phyloP scores from a whole-genome alignment of 768 basidiomycete genomes.

The Saitozyma podzolica region DNA sequence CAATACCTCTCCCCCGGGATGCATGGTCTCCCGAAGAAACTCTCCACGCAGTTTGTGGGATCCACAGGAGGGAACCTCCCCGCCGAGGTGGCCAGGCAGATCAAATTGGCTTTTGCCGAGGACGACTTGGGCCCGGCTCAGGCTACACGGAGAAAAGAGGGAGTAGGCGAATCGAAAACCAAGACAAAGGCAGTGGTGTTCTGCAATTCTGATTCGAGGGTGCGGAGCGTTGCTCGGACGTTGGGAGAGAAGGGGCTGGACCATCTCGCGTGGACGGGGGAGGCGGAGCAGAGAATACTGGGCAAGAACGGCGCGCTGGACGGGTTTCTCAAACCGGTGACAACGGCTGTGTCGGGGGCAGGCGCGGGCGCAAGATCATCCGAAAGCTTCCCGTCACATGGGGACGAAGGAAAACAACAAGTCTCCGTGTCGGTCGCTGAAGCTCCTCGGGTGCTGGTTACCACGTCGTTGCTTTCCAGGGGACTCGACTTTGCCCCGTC shows the following conservation, averaged over 20 bases:
- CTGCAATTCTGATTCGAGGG: slow-evolving; percentile 73
- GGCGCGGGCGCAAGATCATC: not conserved
- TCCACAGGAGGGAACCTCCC: slow-evolving; percentile 74
- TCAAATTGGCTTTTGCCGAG: slow-evolving; percentile 70
- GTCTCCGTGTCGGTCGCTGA: not conserved
- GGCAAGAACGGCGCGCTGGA: slow-evolving; percentile 77
- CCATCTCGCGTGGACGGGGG: slow-evolving; percentile 62
- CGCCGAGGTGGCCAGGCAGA: slow-evolving; percentile 73
- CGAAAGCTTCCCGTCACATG: too few species aligned
- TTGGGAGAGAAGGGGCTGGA: slow-evolving; percentile 65
- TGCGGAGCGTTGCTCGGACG: slow-evolving; percentile 63
- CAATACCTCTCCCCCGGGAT: slow-evolving; percentile 73
- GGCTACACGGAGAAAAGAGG: slow-evolving; percentile 48
- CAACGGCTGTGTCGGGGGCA: slow-evolving; percentile 1
- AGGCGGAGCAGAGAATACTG: slow-evolving; percentile 61
- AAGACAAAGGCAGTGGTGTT: slow-evolving; percentile 77
- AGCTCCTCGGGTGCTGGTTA: slow-evolving; percentile 64
- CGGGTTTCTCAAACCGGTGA: slow-evolving; percentile 61
- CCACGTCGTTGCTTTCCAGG: slow-evolving; percentile 85
- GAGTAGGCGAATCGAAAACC: slow-evolving; percentile 46
- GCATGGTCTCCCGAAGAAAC: slow-evolving; percentile 70
- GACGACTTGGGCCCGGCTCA: slow-evolving; percentile 33
- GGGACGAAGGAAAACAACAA: too few species aligned
- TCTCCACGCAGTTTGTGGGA: slow-evolving; percentile 70
- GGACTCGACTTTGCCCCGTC: slow-evolving; percentile 80